A percentile compares a stretch with the other conserved stretches of the same genome.
phyloP scores from a whole-genome alignment of 768 basidiomycete genomes.

The Kwoniella europaea region DNA sequence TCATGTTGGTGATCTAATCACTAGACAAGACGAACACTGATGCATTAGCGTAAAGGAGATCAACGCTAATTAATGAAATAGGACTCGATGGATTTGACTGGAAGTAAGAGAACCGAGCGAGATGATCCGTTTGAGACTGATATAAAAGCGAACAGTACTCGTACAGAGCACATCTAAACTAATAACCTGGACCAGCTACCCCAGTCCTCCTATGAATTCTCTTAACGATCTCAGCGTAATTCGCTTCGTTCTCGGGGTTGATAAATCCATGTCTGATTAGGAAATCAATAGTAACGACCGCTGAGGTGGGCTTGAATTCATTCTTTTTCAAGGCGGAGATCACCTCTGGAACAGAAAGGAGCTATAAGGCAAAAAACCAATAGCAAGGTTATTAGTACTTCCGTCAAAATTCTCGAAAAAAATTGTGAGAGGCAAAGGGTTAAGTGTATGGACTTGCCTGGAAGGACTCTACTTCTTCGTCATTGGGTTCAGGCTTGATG shows the following conservation, averaged over 20 bases:
- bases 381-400: no score
- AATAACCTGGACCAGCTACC: conserved; percentile 36
- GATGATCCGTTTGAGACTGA: no score
- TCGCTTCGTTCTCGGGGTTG: conserved; percentile 83
- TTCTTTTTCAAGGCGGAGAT: conserved; percentile 69
- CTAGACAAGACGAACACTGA: no score
- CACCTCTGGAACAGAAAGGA: conserved; percentile 71
- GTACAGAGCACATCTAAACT: not conserved
- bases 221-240: conserved; percentile 71
- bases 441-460: conserved; percentile 63
- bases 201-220: conserved; percentile 40
- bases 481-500: conserved; percentile 72
- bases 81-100: no score
- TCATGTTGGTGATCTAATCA: no score
- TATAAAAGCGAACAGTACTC: no score
- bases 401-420: no score
- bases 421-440: no score
- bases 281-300: conserved; percentile 84
- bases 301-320: conserved; percentile 91
- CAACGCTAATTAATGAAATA: no score
- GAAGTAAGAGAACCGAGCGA: no score
- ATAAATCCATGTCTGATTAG: conserved; percentile 83
- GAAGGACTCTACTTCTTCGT: conserved; percentile 93
- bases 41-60: no score
- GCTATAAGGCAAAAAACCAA: conserved; percentile 59